Base-by-base conservation (phyloP, 306 rosid genomes). In the Corylus heterophylla region DNA sequence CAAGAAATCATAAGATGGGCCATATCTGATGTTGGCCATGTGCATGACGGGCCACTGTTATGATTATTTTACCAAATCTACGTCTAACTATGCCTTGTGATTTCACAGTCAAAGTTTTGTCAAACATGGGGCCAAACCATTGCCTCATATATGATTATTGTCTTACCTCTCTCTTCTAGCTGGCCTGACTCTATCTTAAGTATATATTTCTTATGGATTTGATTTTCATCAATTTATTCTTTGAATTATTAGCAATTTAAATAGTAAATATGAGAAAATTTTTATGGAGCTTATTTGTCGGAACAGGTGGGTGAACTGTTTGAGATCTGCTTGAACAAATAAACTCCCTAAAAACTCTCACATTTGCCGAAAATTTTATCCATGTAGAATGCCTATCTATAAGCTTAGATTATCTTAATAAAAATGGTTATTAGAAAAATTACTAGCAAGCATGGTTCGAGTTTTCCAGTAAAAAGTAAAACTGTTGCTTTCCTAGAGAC, bases 1-100 rank as follows among this genome's bases (percentile, higher is more conserved):
- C 62, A 73, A 29, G 20, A 56, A 66, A 74, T 31, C 2, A 49
- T n/a, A 18, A 18, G 16, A 18, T 48, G 72, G 69, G 22, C 55
- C 35, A 1, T 31, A 20, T 31, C 71, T 27, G 20, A 58, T 54
- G 49, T 44, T 37, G 42, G 75, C 70, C 83, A 80, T 74, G 84
- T 56, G 84, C 51, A 11, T 45, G 71, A 67, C 61, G 76, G 71
- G 13, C 79, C 83, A 80, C 71, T 39, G 58, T 55, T 18, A 39
- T 54, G 54, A 74, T 39, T 55, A 11, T 67, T 67, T 67, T 39
- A 18, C 71, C 29, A 8, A 16, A 35, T 7, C 7, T 39, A 6
- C 25, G 25, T 22, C 25, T 37, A 3, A 67, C 71, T 37, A 12
- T 67, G 48, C 50, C 12, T 44, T 3, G 7, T 67, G 25, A 67